phyloP scores from a whole-genome alignment of 768 basidiomycete species.

The Coprinellus aureogranulatus region DNA sequence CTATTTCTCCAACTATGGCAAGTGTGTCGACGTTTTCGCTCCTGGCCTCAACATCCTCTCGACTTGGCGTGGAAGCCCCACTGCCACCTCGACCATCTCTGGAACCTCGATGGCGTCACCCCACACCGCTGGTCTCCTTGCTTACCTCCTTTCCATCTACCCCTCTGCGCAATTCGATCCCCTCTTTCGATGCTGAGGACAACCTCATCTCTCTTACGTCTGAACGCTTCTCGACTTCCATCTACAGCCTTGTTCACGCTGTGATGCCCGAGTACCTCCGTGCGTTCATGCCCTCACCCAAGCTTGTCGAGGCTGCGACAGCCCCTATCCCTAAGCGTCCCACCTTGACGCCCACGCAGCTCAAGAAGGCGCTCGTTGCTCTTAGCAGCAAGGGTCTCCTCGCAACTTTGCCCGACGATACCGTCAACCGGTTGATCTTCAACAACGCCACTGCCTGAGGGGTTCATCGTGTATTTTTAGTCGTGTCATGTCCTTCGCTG shows the following conservation, averaged over 20 bases:
- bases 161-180: constrained; percentile 66
- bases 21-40: constrained; percentile 90
- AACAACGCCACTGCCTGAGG: constrained; percentile 56
- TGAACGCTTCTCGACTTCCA: constrained; percentile 31
- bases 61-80: constrained; percentile 69
- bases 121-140: constrained; percentile 84
- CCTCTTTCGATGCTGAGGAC: constrained; percentile 33
- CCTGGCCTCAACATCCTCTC: constrained; percentile 91
- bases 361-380: constrained; percentile 72
- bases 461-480: not conserved
- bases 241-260: constrained; percentile 53
- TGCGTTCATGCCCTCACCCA: constrained; percentile 54
- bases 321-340: constrained; percentile 43
- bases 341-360: constrained; percentile 59
- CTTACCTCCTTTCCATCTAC: constrained; percentile 90
- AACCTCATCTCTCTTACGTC: constrained; percentile 33
- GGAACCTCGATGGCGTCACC: constrained; percentile 96
- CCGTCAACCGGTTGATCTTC: constrained; percentile 73
- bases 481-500: not conserved
- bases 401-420: constrained; percentile 45
- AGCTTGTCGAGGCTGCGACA: constrained; percentile 39
- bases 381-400: constrained; percentile 58
- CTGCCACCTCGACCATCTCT: constrained; percentile 72
- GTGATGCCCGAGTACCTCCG: constrained; percentile 59
- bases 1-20: constrained; percentile 90